Evolutionary conservation across 495 filamentous ascomycete species (phyloP), one percentile per base, ranked within the genome.

Genomic region (Penicillium nucicola): DNA sequence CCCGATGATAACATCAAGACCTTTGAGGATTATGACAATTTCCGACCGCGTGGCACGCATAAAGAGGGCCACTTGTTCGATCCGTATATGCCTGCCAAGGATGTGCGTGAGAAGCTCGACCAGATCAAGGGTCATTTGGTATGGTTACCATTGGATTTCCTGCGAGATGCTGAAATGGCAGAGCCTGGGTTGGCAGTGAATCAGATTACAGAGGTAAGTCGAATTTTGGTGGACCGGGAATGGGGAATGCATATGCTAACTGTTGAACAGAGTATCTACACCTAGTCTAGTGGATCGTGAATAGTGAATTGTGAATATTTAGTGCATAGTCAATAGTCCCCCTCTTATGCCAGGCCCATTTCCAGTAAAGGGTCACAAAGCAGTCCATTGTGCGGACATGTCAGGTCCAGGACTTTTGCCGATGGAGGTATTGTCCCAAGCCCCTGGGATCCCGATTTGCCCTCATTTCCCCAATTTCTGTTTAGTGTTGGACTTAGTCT

Each of bases 101-200:
- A 92, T 38, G 83, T 95, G 12, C 77, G 87, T 18, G 56, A 77
- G 61, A 89, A 90, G 66, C 72, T 98, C 28, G 85, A 89, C 60
- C 70, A 80, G 54, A 82, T 97, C 62, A 86, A 82, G 66, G 93
- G 92, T 0, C 93, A 97, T 75, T 65, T 98, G 22, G 91, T 98
- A 0, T 97, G 92, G 92, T 89, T 96, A 86, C 92, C 90, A 40
- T 60, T 97, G 56, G 82, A 92, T 34, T 97, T 95, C 60, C 67
- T 97, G 60, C 72, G 77, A 52, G 87, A 96, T 56, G 92, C 86
- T 0, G 77, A 86, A 56, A 93, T 97, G 92, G 92, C 91, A 0
- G 93, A 97, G 73, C 85, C 80, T 60, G 93, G 92, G 0, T 57
- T 91, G 71, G 77, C 83, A 61, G 77, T 91, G 50, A 91, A 91